These are phyloP conservation scores for Acacia crassicarpa DNA, from an alignment of 306 rosid species.

Conservation along the genomic window DNA sequence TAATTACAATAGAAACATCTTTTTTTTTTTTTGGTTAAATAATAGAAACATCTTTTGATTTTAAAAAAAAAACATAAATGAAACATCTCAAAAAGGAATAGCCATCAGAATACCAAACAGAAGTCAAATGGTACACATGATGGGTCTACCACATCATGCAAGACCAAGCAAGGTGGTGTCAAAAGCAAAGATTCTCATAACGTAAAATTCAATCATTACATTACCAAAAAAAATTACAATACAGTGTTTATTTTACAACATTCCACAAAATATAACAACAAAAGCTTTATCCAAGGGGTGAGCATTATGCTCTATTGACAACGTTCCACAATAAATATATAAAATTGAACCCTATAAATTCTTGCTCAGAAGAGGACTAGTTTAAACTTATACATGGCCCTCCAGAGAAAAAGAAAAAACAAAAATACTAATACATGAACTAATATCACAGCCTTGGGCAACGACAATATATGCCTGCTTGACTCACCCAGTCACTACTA, in stretches of 20 bases:
- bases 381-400: neutral
- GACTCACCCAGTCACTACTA: conserved; percentile 19
- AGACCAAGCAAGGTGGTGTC: neutral
- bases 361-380: neutral
- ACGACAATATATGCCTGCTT: conserved; percentile 21
- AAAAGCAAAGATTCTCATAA: neutral
- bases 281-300: no score
- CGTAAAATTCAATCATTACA: conserved; percentile 14
- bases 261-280: neutral
- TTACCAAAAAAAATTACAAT: neutral
- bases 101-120: neutral
- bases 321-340: neutral
- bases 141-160: neutral
- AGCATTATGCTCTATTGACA: no score
- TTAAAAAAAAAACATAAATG: neutral
- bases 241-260: neutral
- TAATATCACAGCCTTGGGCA: neutral
- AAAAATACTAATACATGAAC: conserved; percentile 20
- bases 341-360: neutral
- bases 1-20: neutral
- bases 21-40: no score
- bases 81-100: neutral
- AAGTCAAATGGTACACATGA: neutral
- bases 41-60: neutral
- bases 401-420: conserved; percentile 1